A percentile compares a stretch with the other conserved stretches of the same genome.
phyloP scores from a whole-genome alignment of 805 yeast species.

The Candida vartiovaarae region DNA sequence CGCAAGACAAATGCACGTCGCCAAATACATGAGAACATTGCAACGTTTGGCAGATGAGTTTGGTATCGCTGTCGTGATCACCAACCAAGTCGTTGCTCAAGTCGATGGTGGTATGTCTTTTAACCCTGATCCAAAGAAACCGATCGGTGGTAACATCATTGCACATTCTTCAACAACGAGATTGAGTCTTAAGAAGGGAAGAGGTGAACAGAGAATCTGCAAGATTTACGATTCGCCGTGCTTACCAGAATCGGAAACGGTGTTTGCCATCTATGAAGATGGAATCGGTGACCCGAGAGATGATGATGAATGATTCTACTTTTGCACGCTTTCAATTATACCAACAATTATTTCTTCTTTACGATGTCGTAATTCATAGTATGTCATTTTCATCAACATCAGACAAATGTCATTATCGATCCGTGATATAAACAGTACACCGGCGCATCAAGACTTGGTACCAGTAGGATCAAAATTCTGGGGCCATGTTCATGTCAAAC shows the following conservation, averaged over 20 bases:
- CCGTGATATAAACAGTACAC: not conserved
- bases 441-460: constrained; percentile 2
- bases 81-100: constrained; percentile 96
- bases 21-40: constrained; percentile 83
- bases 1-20: constrained; percentile 92
- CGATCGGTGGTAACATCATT: constrained; percentile 96
- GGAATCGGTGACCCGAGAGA: constrained; percentile 95
- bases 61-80: constrained; percentile 93
- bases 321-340: not conserved
- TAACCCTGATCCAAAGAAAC: constrained; percentile 96
- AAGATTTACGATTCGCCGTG: constrained; percentile 96
- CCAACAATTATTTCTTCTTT: not conserved
- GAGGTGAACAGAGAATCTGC: constrained; percentile 88
- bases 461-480: constrained; percentile 36
- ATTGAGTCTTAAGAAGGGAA: constrained; percentile 81
- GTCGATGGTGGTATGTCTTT: constrained; percentile 81
- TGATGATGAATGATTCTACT: constrained; percentile 23
- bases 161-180: constrained; percentile 97
- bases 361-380: not conserved
- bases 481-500: constrained; percentile 79
- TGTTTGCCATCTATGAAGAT: constrained; percentile 92
- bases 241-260: constrained; percentile 90
- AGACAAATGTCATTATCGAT: not conserved
- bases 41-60: constrained; percentile 95
- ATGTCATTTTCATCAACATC: not conserved